phyloP scores from a whole-genome alignment of 2,329 filamentous ascomycete species.

The Ceratocystis papillata region DNA sequence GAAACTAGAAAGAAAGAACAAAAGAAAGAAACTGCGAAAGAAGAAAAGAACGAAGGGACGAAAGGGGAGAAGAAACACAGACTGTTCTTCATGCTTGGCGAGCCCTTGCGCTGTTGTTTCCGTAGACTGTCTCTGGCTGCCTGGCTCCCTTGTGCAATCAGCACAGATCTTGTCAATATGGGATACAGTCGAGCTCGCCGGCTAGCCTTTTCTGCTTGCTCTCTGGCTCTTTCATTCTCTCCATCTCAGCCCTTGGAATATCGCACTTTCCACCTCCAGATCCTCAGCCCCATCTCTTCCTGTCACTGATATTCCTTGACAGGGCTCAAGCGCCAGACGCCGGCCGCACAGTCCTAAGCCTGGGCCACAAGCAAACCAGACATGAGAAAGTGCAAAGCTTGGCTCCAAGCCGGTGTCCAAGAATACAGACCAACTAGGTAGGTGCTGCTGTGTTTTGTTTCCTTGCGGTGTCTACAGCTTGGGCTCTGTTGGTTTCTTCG shows the following conservation, averaged over 20 bases:
- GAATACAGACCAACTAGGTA: too few species aligned
- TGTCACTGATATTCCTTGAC: neutral
- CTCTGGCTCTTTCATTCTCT: too few species aligned
- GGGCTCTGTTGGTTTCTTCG: neutral
- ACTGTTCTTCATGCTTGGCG: too few species aligned
- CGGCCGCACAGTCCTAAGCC: neutral
- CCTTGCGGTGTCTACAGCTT: neutral
- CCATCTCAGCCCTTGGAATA: too few species aligned
- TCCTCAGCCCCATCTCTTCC: slow-evolving; percentile 10
- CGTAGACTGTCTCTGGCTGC: neutral
- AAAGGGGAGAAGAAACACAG: neutral
- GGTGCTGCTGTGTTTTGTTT: neutral
- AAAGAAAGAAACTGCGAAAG: neutral
- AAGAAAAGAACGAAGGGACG: neutral
- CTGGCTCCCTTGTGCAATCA: neutral
- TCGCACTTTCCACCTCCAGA: neutral
- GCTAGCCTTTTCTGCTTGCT: too few species aligned
- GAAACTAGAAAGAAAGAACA: neutral
- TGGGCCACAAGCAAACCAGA: neutral
- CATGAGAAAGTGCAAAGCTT: neutral
- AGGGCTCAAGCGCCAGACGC: slow-evolving; percentile 9
- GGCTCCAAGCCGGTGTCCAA: too few species aligned
- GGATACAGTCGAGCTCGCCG: too few species aligned
- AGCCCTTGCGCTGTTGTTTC: too few species aligned
- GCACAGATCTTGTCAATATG: too few species aligned